These are phyloP conservation scores for Hsuehochloa calcarea DNA, from an alignment of 176 grass and related monocot species.

Conservation along the genomic window DNA sequence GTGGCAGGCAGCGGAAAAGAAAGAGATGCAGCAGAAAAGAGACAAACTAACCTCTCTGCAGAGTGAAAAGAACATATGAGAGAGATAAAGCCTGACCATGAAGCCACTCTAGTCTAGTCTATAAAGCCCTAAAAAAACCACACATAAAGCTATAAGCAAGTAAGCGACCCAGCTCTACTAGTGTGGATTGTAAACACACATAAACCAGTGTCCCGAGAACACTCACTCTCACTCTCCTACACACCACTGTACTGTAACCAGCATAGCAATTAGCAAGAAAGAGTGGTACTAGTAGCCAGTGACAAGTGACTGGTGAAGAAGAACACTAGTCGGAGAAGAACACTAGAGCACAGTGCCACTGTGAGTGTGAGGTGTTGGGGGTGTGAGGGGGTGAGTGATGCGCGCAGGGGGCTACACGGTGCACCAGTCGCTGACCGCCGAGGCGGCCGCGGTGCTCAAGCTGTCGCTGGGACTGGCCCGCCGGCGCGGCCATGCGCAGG, in stretches of 20 bases:
- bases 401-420: slow-evolving; percentile 78
- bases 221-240: background rate
- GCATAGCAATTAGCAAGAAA: too few species aligned
- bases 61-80: background rate
- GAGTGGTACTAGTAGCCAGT: background rate
- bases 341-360: background rate
- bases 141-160: background rate
- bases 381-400: slow-evolving; percentile 53
- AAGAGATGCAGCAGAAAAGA: slow-evolving; percentile 15
- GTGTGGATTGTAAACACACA: background rate
- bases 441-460: slow-evolving; percentile 92
- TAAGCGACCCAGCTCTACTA: background rate
- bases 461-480: slow-evolving; percentile 68
- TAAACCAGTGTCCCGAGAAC: background rate
- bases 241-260: background rate
- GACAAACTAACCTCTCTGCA: background rate
- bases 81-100: background rate
- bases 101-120: background rate
- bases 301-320: background rate
- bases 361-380: background rate
- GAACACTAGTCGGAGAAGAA: background rate
- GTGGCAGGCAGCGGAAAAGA: slow-evolving; percentile 21
- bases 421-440: slow-evolving; percentile 92
- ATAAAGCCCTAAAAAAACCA: background rate
- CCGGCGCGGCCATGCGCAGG: too few species aligned